Percentiles rank a stretch among this genome's conserved stretches.
phyloP scores from a whole-genome alignment of 441 rosid genomes.

The Bruguiera hainesii region DNA sequence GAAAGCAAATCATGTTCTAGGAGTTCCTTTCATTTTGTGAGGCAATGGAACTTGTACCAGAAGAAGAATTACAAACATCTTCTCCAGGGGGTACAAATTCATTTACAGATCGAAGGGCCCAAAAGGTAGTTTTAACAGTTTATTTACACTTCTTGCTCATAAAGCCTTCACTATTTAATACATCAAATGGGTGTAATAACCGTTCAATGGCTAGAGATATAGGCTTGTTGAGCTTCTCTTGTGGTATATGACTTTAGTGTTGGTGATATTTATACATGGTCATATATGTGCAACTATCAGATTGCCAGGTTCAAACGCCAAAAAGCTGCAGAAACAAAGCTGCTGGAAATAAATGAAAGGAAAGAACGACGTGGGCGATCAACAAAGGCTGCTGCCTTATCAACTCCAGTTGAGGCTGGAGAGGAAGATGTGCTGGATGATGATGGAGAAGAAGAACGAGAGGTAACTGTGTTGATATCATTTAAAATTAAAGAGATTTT shows the following conservation, averaged over 20 bases:
- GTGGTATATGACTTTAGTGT: not conserved
- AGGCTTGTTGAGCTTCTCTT: not conserved
- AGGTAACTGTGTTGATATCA: slow-evolving; percentile 35
- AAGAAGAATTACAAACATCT: slow-evolving; percentile 61
- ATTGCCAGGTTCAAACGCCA: slow-evolving; percentile 83
- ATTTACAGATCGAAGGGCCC: slow-evolving; percentile 67
- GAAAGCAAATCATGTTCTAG: slow-evolving; percentile 35
- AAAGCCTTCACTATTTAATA: not conserved
- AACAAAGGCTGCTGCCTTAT: slow-evolving; percentile 65
- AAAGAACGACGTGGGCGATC: slow-evolving; percentile 85
- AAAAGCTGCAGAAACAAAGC: slow-evolving; percentile 77
- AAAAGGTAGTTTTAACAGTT: slow-evolving; percentile 45
- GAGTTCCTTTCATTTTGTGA: slow-evolving; percentile 87
- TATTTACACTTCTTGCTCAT: not conserved
- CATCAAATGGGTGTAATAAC: too few relatives aligned
- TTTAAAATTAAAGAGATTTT: not conserved
- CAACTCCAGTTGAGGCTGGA: slow-evolving; percentile 77
- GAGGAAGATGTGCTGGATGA: slow-evolving; percentile 83
- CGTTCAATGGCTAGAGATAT: not conserved
- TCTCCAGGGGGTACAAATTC: slow-evolving; percentile 46
- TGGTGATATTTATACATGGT: too few relatives aligned
- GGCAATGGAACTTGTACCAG: slow-evolving; percentile 81
- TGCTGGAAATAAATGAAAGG: slow-evolving; percentile 75
- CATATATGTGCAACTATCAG: slow-evolving; percentile 29
- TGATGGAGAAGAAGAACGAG: slow-evolving; percentile 95